These are phyloP conservation scores for Sugiyamaella floridensis DNA, from an alignment of 805 yeast genomes.

Conservation along the genomic window DNA sequence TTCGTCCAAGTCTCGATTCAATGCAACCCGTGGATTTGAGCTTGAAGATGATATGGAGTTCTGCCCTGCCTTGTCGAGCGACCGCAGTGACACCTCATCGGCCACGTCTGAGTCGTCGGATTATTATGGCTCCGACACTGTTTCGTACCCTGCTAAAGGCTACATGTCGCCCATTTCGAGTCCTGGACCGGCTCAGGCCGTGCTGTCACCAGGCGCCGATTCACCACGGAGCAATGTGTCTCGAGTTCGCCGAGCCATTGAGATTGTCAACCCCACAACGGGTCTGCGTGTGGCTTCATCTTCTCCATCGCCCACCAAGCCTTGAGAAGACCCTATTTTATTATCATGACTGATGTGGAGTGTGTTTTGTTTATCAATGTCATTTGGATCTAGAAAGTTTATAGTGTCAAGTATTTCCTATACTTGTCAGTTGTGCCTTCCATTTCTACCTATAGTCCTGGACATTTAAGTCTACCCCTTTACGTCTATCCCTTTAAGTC, in stretches of 20 bases:
- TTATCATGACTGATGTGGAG: neutral
- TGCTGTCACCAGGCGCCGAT: constrained; percentile 2
- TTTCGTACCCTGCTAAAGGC: neutral
- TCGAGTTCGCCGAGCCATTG: constrained; percentile 33
- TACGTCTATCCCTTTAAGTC: too few relatives aligned
- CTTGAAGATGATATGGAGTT: constrained; percentile 66
- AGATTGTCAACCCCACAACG: constrained; percentile 51
- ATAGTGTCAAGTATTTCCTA: neutral
- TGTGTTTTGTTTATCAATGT: neutral
- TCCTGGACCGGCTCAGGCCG: constrained; percentile 9
- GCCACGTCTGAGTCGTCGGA: constrained; percentile 7
- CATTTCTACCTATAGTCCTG: too few relatives aligned
- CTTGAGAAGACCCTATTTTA: neutral
- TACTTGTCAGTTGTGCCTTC: too few relatives aligned
- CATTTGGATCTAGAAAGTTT: neutral
- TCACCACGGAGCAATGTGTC: constrained; percentile 9
- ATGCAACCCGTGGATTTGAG: constrained; percentile 63
- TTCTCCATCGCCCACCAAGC: constrained; percentile 13
- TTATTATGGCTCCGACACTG: neutral
- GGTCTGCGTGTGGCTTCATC: constrained; percentile 31
- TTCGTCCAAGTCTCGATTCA: constrained; percentile 34
- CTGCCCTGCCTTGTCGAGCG: constrained; percentile 40
- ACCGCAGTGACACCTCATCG: constrained; percentile 5
- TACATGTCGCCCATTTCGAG: constrained; percentile 12
- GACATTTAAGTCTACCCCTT: too few relatives aligned